Percentiles rank a stretch among this genome's conserved stretches.
Evolutionary conservation across 2,329 filamentous ascomycete species (phyloP).

Genomic region (Alternaria burnsii): DNA sequence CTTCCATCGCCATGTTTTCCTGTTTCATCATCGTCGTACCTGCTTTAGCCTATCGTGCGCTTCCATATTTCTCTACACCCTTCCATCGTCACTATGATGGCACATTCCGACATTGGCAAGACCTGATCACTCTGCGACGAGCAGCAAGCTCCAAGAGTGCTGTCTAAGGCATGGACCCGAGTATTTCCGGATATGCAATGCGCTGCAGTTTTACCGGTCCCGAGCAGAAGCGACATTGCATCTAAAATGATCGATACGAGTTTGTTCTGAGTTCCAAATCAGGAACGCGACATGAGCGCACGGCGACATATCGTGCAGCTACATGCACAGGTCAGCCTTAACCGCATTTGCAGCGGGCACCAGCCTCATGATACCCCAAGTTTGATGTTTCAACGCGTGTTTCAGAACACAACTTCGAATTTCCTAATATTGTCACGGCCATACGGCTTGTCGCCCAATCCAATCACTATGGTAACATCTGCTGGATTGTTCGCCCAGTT

Average conservation of each 20-base stretch:
- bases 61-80: not conserved
- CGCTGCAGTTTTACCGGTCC: not conserved
- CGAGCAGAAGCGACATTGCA: not conserved
- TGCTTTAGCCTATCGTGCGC: slow-evolving; percentile 14
- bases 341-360: slow-evolving; percentile 15
- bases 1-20: slow-evolving; percentile 4
- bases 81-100: not conserved
- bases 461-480: slow-evolving; percentile 13
- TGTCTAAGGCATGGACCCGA: not conserved
- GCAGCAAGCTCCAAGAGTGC: not conserved
- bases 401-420: not conserved
- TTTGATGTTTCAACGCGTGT: slow-evolving; percentile 9
- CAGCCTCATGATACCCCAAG: slow-evolving; percentile 10
- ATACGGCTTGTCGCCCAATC: slow-evolving; percentile 3
- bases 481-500: slow-evolving; percentile 3
- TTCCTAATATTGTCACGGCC: not conserved
- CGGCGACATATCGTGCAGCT: slow-evolving; percentile 11
- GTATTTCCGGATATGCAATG: not conserved
- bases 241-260: not conserved
- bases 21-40: slow-evolving; percentile 14
- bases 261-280: slow-evolving; percentile 1
- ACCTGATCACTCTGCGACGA: not conserved
- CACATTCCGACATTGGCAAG: not conserved
- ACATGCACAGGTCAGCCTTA: slow-evolving; percentile 11
- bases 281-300: slow-evolving; percentile 4